These are phyloP conservation scores for Aspergillus funiculosus DNA, from an alignment of 495 filamentous ascomycete species.

Conservation along the genomic window DNA sequence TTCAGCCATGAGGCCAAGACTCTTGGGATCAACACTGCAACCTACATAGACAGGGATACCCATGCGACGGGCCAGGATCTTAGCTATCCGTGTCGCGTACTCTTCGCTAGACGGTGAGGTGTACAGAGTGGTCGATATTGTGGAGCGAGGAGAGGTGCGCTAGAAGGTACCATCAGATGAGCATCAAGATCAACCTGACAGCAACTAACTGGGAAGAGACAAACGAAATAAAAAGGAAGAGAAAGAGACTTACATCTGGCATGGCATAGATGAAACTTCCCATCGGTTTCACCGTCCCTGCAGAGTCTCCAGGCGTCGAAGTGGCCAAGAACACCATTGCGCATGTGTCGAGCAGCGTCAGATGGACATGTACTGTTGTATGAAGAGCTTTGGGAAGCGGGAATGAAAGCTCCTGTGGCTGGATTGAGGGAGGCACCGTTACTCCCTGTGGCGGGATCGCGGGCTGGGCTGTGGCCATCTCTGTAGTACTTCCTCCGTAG, in stretches of 20 bases:
- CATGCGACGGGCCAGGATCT: conserved; percentile 67
- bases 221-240: neutral
- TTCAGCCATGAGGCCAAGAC: conserved; percentile 69
- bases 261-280: conserved; percentile 86
- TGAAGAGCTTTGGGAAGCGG: conserved; percentile 69
- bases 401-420: conserved; percentile 63
- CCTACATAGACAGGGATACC: conserved; percentile 75
- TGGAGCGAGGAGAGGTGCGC: conserved; percentile 34
- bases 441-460: conserved; percentile 3
- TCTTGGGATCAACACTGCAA: conserved; percentile 56
- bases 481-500: neutral
- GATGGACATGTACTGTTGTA: conserved; percentile 72
- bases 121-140: conserved; percentile 73
- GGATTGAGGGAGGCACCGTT: conserved; percentile 25
- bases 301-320: conserved; percentile 52
- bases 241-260: conserved; percentile 61
- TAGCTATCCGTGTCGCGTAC: conserved; percentile 78
- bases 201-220: too few species aligned
- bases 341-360: conserved; percentile 62
- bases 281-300: conserved; percentile 37
- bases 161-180: conserved; percentile 16
- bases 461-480: conserved; percentile 3
- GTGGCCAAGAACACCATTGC: conserved; percentile 73
- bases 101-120: conserved; percentile 68
- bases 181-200: too few species aligned